Evolutionary conservation across 768 basidiomycete species (phyloP), one percentile per base, ranked within the genome.

Genomic region (Filobasidium wieringae): DNA sequence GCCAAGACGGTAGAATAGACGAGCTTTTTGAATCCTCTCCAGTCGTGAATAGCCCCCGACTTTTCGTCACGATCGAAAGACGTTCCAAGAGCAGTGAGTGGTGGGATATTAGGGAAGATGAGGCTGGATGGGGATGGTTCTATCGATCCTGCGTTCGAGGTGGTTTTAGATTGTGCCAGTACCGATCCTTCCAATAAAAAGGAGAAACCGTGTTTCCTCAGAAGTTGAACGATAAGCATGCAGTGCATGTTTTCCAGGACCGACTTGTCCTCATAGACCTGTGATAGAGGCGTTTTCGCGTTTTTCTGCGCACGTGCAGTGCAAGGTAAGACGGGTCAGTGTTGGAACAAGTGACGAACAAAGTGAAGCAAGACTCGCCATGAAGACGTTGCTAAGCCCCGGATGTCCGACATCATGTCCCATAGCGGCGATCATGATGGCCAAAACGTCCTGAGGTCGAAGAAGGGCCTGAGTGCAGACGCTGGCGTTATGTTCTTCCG

Each of bases 321-420:
- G 47, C 27, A 5, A 31, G 24, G 43, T 17, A 53, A 34, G 43
- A 26, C 37, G n/a, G 37, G 32, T 19, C 7, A 41, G 17, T 29
- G n/a, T n/a, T n/a, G 4, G 31, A 39, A 5, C 11, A 39, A 12
- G 26, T 19, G 30, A 31, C 3, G 2, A 45, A 7, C 32, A 7
- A 4, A 2, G 33, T 27, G 43, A 30, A 36, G 19, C 43, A 12
- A 9, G 50, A 79, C 82, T 72, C 66, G 88, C 91, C 87, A 97
- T 87, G 75, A 96, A 97, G 14, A 81, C 76, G 70, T 97, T 97
- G 26, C 85, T 86, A 57, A 97, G 81, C 0, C 95, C 95, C 0
- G 95, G 95, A 75, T 99, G 95, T 0, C 89, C 93, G 17, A 89
- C 91, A 72, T 99, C 95, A 69, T 99, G 95, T 0, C 95, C 95